phyloP scores from a whole-genome alignment of 148 eudicot species.

The Drosera capensis region DNA sequence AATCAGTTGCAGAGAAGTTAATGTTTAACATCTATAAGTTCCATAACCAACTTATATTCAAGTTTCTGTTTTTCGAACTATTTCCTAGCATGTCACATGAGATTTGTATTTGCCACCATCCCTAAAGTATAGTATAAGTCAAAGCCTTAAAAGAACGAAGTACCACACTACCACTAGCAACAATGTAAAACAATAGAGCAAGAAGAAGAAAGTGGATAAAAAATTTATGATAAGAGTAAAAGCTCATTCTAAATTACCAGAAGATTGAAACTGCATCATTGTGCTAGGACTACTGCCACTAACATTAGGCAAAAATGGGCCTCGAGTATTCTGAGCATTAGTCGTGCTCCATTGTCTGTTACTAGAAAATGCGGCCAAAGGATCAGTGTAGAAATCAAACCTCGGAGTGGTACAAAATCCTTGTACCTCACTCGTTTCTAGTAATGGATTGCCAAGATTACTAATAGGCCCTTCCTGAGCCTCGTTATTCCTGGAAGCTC shows the following conservation, averaged over 20 bases:
- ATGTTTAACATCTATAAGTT: no score
- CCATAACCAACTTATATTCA: no score
- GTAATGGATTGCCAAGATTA: conserved; percentile 43
- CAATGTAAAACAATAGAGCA: no score
- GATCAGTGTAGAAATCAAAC: conserved; percentile 73
- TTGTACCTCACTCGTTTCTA: conserved; percentile 17
- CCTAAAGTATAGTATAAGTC: no score
- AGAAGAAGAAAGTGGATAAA: no score
- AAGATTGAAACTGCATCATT: conserved; percentile 8
- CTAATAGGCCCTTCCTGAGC: conserved; percentile 5
- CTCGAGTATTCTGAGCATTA: conserved; percentile 18
- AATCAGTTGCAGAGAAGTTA: no score
- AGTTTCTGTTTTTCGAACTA: no score
- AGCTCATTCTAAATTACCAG: conserved; percentile 4
- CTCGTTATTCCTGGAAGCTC: conserved; percentile 6
- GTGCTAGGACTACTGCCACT: conserved; percentile 10
- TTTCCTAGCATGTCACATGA: no score
- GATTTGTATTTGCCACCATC: no score
- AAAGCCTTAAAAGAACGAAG: no score
- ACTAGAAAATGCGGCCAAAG: conserved; percentile 58
- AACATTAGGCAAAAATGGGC: conserved; percentile 15
- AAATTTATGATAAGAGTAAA: not conserved
- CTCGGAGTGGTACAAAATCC: conserved; percentile 14
- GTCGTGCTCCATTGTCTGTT: conserved; percentile 22
- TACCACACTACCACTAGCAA: no score